Percentiles rank a stretch among this genome's conserved stretches.
These are phyloP conservation scores for Penicillium riverlandense DNA, from an alignment of 495 filamentous ascomycete genomes.

Conservation along the genomic window DNA sequence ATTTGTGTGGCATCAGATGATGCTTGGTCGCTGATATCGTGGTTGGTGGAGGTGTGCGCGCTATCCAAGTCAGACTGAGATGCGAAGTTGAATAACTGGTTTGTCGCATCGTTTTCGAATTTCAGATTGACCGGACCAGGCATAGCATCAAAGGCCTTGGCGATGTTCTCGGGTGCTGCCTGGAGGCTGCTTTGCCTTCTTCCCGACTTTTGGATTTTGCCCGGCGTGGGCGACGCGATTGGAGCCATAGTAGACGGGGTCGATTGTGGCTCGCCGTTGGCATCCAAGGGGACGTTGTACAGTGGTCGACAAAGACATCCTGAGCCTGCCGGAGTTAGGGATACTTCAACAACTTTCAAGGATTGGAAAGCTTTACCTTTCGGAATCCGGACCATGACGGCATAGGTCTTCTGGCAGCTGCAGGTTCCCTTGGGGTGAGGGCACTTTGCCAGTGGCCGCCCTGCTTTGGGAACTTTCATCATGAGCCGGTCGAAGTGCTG, in stretches of 20 bases:
- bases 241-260: constrained; percentile 8
- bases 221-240: constrained; percentile 7
- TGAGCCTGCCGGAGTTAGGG: constrained; percentile 16
- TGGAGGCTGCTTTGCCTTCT: constrained; percentile 17
- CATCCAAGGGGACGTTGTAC: constrained; percentile 26
- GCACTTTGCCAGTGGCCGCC: constrained; percentile 69
- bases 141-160: constrained; percentile 19
- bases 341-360: neutral
- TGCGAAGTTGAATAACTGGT: neutral
- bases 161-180: constrained; percentile 18
- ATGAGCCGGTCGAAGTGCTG: constrained; percentile 68
- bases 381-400: constrained; percentile 47
- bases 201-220: constrained; percentile 23
- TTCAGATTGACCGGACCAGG: constrained; percentile 1
- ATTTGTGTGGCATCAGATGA: neutral
- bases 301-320: constrained; percentile 35
- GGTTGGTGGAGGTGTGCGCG: neutral
- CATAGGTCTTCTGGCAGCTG: constrained; percentile 43
- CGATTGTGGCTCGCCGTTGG: constrained; percentile 2
- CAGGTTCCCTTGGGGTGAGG: constrained; percentile 62
- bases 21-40: neutral
- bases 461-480: constrained; percentile 73
- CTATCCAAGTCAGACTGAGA: neutral
- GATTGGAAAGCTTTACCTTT: constrained; percentile 24
- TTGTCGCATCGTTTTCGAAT: constrained; percentile 1